A percentile compares a stretch with the other conserved stretches of the same genome.
phyloP scores from a whole-genome alignment of 495 filamentous ascomycete species.

The Pyrenopolyporus hunteri region DNA sequence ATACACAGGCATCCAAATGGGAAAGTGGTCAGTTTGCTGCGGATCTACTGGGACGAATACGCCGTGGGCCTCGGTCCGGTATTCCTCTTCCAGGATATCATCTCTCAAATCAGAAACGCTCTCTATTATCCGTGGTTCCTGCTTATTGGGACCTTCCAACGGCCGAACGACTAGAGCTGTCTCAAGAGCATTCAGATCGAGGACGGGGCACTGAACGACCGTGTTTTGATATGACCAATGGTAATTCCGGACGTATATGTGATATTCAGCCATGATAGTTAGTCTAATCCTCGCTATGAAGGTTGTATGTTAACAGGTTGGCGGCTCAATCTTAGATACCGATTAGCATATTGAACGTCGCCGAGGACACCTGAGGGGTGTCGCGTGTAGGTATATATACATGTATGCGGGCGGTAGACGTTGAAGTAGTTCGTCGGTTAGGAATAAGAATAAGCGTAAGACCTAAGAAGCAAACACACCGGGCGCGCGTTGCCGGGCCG shows the following conservation, averaged over 20 bases:
- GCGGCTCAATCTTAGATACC: background rate
- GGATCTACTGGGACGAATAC: conserved; percentile 35
- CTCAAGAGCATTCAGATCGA: background rate
- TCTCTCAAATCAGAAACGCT: conserved; percentile 15
- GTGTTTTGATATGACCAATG: conserved; percentile 32
- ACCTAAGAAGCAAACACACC: background rate
- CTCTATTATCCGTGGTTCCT: conserved; percentile 28
- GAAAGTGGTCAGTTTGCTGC: conserved; percentile 5
- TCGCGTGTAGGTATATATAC: background rate
- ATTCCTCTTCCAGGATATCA: conserved; percentile 12
- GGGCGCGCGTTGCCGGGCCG: background rate
- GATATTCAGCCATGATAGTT: conserved; percentile 20
- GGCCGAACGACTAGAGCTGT: conserved; percentile 17
- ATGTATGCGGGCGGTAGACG: no score
- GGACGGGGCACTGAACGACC: conserved; percentile 24
- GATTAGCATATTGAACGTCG: background rate
- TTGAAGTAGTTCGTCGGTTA: no score
- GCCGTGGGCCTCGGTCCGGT: conserved; percentile 35
- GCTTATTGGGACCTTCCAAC: conserved; percentile 20
- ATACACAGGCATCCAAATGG: conserved; percentile 33
- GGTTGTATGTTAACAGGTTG: background rate
- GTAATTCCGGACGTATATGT: conserved; percentile 24
- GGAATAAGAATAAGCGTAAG: background rate
- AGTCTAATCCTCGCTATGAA: background rate
- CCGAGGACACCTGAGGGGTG: background rate